Base-by-base conservation (phyloP, 129 eudicot species). In the Heracleum sosnowskyi region DNA sequence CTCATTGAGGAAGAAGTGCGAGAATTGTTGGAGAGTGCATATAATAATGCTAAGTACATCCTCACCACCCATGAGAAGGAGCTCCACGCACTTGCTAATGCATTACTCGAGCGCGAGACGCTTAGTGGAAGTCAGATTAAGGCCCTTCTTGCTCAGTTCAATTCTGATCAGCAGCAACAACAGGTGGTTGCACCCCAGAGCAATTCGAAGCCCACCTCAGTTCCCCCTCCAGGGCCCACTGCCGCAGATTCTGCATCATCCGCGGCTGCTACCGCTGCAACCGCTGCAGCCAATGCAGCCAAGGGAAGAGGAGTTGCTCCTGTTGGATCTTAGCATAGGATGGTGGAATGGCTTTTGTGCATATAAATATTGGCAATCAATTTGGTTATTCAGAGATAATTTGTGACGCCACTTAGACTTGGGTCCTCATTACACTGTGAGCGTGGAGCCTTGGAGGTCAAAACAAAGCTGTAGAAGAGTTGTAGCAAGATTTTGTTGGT, bases 21-120 rank as follows among this genome's bases (percentile, higher is more conserved):
- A 40, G 92, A 83, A 17, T 85, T 96, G 5, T 62, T 96, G 76
- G 99, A 87, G 31, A 74, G 69, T 28, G 99, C 99, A 18, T 96
- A 96, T 63, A 84, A 85, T 63, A 96, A 96, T 13, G 96, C 99
- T 0, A 96, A 87, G 69, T 81, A 74, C 22, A 96, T 96, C 39
- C 89, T 96, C 46, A 84, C 86, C 18, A 81, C 90, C 13, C 86
- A 87, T 76, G 75, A 78, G 46, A 85, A 88, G 45, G 99, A 96
- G 86, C 94, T 87, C 24, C 97, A 96, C 15, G 91, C 89, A 0
- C 89, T 96, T 22, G 99, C 99, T 18, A 88, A 86, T 71, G 92
- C 96, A 0, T 86, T 96, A 86, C 95, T 96, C 5, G 97, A 90
- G 86, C 84, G 87, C 0, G 99, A 96, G 76, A 96, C 99, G 0